Percentiles rank a stretch among this genome's conserved stretches.
Evolutionary conservation across 1,284 basidiomycete species (phyloP).

Genomic region (Irpex lacteus): DNA sequence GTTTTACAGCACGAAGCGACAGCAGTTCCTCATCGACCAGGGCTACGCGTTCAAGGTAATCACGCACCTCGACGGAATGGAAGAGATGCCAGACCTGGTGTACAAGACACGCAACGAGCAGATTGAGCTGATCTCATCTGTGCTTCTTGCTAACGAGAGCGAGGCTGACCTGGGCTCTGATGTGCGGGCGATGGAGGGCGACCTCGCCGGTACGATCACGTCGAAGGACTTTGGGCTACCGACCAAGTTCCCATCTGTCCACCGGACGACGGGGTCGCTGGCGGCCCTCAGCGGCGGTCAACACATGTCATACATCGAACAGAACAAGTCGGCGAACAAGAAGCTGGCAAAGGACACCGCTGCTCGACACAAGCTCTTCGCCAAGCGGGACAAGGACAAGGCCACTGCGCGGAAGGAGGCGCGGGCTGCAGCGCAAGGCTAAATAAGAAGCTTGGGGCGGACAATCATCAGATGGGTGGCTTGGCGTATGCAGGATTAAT

Average conservation of each 20-base stretch:
- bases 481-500: not conserved
- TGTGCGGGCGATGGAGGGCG: slow-evolving; percentile 73
- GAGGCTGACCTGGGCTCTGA: slow-evolving; percentile 89
- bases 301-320: slow-evolving; percentile 89
- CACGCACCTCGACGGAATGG: slow-evolving; percentile 93
- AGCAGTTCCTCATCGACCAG: slow-evolving; percentile 98
- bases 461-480: not conserved
- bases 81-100: slow-evolving; percentile 85
- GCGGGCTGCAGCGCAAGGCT: slow-evolving; percentile 19
- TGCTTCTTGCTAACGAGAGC: slow-evolving; percentile 89
- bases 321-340: slow-evolving; percentile 89
- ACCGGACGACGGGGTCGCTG: slow-evolving; percentile 83
- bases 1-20: slow-evolving; percentile 99
- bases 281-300: slow-evolving; percentile 85
- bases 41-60: slow-evolving; percentile 99
- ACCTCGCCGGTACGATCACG: slow-evolving; percentile 76
- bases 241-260: slow-evolving; percentile 66
- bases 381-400: slow-evolving; percentile 74
- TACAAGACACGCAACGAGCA: slow-evolving; percentile 92
- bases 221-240: slow-evolving; percentile 69
- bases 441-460: not conserved
- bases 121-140: slow-evolving; percentile 91
- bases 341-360: slow-evolving; percentile 70
- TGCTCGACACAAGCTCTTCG: slow-evolving; percentile 76
- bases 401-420: slow-evolving; percentile 56